These are phyloP conservation scores for Coemansia sp. DNA, from an alignment of 192 early-diverging fungal genomes.

Conservation along the genomic window DNA sequence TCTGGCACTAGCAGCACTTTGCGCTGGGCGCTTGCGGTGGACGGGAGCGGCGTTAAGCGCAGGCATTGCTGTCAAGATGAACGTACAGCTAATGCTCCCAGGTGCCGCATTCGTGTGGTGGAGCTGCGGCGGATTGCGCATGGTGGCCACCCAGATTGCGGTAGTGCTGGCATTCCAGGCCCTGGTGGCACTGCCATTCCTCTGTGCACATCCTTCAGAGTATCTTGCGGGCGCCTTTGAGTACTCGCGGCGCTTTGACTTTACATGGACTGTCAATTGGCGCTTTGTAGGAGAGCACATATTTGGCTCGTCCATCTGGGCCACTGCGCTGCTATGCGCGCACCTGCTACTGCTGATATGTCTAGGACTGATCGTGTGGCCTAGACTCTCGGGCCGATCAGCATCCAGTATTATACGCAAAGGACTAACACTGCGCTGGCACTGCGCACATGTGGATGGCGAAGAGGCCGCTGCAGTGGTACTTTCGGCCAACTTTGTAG, in stretches of 20 bases:
- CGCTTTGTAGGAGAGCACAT: slow-evolving; percentile 68
- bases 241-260: slow-evolving; percentile 79
- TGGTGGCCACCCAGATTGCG: slow-evolving; percentile 10
- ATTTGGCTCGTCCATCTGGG: slow-evolving; percentile 66
- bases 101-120: slow-evolving; percentile 67
- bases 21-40: slow-evolving; percentile 45
- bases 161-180: slow-evolving; percentile 42
- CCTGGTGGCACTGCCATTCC: slow-evolving; percentile 64
- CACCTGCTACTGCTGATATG: slow-evolving; percentile 64
- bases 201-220: slow-evolving; percentile 54
- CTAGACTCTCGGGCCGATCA: slow-evolving; percentile 19
- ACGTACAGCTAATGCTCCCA: slow-evolving; percentile 86
- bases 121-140: slow-evolving; percentile 20
- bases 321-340: slow-evolving; percentile 56
- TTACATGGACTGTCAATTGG: slow-evolving; percentile 97
- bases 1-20: slow-evolving; percentile 61
- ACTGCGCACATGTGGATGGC: neutral
- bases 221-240: slow-evolving; percentile 86
- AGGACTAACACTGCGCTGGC: slow-evolving; percentile 6
- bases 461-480: slow-evolving; percentile 46
- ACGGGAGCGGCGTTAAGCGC: slow-evolving; percentile 57
- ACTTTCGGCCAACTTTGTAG: slow-evolving; percentile 88
- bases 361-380: slow-evolving; percentile 63
- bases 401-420: slow-evolving; percentile 10
- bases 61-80: slow-evolving; percentile 93